phyloP scores from a whole-genome alignment of 306 rosid species.

The Ziziphus jujuba region DNA sequence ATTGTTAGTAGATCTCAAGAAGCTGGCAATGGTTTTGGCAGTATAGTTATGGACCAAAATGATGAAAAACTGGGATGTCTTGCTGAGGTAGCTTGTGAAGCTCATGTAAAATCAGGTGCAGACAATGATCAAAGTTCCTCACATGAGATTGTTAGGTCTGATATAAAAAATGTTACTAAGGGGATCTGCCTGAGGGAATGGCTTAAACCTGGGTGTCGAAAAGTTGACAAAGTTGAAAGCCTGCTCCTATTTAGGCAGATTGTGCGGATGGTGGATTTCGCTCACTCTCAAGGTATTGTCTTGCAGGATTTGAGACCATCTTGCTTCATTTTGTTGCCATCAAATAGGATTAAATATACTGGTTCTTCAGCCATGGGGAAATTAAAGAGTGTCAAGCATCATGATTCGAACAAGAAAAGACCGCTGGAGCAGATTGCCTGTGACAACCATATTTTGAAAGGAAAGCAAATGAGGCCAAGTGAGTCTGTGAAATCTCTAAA shows the following conservation, averaged over 20 bases:
- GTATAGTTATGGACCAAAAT: slow-evolving; percentile 26
- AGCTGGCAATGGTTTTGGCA: slow-evolving; percentile 15
- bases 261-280: slow-evolving; percentile 48
- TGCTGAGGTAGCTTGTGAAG: slow-evolving; percentile 21
- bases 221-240: slow-evolving; percentile 37
- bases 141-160: slow-evolving; percentile 18
- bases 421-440: slow-evolving; percentile 27
- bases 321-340: slow-evolving; percentile 46
- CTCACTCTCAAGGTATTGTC: slow-evolving; percentile 55
- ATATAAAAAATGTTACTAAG: slow-evolving; percentile 16
- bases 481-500: slow-evolving; percentile 33
- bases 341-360: slow-evolving; percentile 41
- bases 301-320: slow-evolving; percentile 55
- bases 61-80: slow-evolving; percentile 25
- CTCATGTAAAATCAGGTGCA: slow-evolving; percentile 23
- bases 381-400: slow-evolving; percentile 9
- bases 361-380: slow-evolving; percentile 39
- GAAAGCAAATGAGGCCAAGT: slow-evolving; percentile 38
- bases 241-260: slow-evolving; percentile 53
- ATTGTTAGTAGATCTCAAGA: slow-evolving; percentile 30
- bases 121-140: slow-evolving; percentile 24
- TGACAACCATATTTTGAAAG: slow-evolving; percentile 26
- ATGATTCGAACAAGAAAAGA: slow-evolving; percentile 39
- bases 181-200: slow-evolving; percentile 60
- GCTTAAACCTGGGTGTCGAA: slow-evolving; percentile 36